Percentiles rank a stretch among this genome's conserved stretches.
These are phyloP conservation scores for Aphanomyces cochlioides DNA, from an alignment of 352 stramenopile species.

Conservation along the genomic window DNA sequence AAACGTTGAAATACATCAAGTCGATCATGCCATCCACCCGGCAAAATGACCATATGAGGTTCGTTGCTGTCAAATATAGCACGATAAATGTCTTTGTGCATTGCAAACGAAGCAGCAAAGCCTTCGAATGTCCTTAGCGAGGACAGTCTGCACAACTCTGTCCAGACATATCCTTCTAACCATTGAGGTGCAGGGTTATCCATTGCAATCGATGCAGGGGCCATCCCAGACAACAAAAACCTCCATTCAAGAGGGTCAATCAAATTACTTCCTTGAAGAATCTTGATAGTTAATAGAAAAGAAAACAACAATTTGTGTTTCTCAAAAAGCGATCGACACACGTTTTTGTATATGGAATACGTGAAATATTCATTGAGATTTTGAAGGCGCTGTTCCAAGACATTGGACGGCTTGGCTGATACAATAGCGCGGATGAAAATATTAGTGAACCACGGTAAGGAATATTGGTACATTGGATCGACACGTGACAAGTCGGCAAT, in stretches of 20 bases:
- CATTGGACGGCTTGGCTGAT: conserved; percentile 58
- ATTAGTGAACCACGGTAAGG: conserved; percentile 88
- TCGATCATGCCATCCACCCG: conserved; percentile 38
- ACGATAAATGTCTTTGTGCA: conserved; percentile 24
- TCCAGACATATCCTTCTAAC: conserved; percentile 38
- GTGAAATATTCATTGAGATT: conserved; percentile 93
- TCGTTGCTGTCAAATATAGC: conserved; percentile 36
- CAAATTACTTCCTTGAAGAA: conserved; percentile 80
- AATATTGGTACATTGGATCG: conserved; percentile 91
- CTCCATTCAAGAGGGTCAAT: conserved; percentile 84
- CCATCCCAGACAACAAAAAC: conserved; percentile 87
- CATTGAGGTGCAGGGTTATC: conserved; percentile 33
- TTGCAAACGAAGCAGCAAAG: conserved; percentile 29
- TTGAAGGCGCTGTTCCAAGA: conserved; percentile 67
- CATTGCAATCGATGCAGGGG: conserved; percentile 27
- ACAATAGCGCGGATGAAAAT: conserved; percentile 90
- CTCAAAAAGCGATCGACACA: conserved; percentile 91
- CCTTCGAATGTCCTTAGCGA: conserved; percentile 19
- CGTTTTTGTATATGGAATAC: conserved; percentile 93
- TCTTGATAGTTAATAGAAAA: conserved; percentile 87
- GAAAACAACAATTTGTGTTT: conserved; percentile 93
- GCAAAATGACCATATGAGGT: conserved; percentile 46
- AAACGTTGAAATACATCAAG: conserved; percentile 42
- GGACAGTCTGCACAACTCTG: conserved; percentile 35
- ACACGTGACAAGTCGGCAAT: conserved; percentile 86